Conservation (phyloP, 2,329 filamentous ascomycete species). For the Coniochaeta prunicola region DNA sequence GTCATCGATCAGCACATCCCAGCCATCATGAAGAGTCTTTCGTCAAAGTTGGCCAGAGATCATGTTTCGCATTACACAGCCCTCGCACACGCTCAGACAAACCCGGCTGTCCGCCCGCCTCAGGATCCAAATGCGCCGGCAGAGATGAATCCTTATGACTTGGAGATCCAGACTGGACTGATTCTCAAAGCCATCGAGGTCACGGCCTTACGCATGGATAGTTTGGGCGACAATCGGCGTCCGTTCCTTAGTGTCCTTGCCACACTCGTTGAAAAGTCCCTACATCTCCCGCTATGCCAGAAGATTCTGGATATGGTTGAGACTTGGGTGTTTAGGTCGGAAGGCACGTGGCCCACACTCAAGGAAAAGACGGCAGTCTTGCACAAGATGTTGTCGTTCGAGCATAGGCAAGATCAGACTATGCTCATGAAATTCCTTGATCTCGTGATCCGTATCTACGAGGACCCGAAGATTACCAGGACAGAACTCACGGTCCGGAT, state of each 20-base stretch:
- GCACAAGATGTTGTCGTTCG: conserved; percentile 98
- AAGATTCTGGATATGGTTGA: conserved; percentile 94
- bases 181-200: conserved; percentile 96
- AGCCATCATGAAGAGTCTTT: conserved; percentile 86
- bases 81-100: conserved; percentile 40
- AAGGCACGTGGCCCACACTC: conserved; percentile 90
- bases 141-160: conserved; percentile 66
- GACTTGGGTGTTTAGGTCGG: conserved; percentile 90
- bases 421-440: conserved; percentile 91
- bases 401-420: conserved; percentile 72
- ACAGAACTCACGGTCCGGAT: conserved; percentile 95
- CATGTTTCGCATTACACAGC: conserved; percentile 72
- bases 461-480: conserved; percentile 89
- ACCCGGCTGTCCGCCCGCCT: conserved; percentile 28
- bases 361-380: conserved; percentile 98
- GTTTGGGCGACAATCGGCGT: conserved; percentile 79
- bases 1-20: conserved; percentile 86
- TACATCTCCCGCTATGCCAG: conserved; percentile 77
- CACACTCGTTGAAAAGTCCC: conserved; percentile 89
- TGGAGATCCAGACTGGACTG: conserved; percentile 81
- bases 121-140: conserved; percentile 49
- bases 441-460: conserved; percentile 95
- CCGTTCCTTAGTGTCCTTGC: conserved; percentile 94
- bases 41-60: conserved; percentile 85
- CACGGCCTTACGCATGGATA: conserved; percentile 85